A percentile compares a stretch with the other conserved stretches of the same genome.
These are phyloP conservation scores for Verticillium dahliae DNA, from an alignment of 2,329 filamentous ascomycete genomes.

Conservation along the genomic window DNA sequence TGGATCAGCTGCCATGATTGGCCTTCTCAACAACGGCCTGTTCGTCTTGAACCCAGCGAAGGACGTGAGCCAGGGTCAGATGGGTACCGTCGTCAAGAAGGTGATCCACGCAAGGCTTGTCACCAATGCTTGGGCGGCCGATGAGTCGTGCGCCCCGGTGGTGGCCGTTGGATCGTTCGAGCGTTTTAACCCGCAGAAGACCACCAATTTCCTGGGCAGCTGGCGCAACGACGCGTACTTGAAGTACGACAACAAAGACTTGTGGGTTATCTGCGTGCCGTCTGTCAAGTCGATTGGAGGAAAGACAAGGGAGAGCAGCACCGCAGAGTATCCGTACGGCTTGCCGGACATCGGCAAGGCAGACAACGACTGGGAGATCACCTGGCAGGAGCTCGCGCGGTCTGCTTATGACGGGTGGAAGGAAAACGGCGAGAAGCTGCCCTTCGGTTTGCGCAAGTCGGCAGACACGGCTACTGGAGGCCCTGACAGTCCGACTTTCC, in stretches of 20 bases:
- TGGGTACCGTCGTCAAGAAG: neutral
- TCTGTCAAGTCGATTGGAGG: neutral
- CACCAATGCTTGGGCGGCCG: neutral
- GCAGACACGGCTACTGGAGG: neutral
- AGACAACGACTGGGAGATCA: neutral
- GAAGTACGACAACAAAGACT: neutral
- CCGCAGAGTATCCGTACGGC: neutral
- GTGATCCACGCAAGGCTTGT: neutral
- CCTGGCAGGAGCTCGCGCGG: neutral
- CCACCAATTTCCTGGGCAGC: neutral
- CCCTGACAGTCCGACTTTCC: neutral
- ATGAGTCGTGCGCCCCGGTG: neutral
- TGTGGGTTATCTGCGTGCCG: neutral
- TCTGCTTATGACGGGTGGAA: neutral
- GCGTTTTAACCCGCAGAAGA: neutral
- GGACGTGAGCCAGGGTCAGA: neutral
- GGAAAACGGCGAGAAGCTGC: neutral
- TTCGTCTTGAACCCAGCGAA: neutral
- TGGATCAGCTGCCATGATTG: neutral
- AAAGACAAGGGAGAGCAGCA: neutral
- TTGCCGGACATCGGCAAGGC: neutral
- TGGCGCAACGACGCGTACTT: neutral
- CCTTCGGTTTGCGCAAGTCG: neutral
- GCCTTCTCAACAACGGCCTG: neutral
- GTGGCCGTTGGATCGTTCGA: neutral